Evolutionary conservation across 2,329 filamentous ascomycete genomes (phyloP).

Genomic region (Sporothrix inflata): DNA sequence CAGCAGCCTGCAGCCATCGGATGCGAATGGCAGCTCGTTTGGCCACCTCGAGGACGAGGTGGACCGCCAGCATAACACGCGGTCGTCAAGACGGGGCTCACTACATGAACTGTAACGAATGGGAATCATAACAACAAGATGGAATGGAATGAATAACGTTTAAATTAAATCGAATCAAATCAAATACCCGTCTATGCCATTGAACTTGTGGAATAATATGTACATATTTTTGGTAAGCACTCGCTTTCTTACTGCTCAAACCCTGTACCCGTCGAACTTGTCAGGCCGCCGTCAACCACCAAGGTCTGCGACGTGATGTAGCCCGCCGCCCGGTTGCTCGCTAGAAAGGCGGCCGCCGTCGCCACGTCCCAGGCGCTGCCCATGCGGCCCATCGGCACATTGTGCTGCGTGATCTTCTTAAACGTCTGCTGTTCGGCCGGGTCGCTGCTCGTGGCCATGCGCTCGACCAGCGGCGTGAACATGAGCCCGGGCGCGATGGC

Average conservation of each 20-base stretch:
- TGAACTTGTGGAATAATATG: neutral
- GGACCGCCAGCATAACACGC: neutral
- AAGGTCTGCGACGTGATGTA: slow-evolving; percentile 57
- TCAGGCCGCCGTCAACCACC: slow-evolving; percentile 43
- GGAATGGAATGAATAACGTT: neutral
- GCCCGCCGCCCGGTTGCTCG: slow-evolving; percentile 52
- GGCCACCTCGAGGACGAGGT: neutral
- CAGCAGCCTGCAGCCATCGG: neutral
- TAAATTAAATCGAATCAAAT: neutral
- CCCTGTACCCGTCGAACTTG: slow-evolving; percentile 33
- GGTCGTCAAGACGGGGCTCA: slow-evolving; percentile 2
- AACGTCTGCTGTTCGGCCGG: slow-evolving; percentile 50
- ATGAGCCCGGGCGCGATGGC: slow-evolving; percentile 75
- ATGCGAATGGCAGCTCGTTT: neutral
- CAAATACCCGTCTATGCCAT: neutral
- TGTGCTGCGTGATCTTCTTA: slow-evolving; percentile 50
- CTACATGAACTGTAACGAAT: slow-evolving; percentile 1
- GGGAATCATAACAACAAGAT: neutral
- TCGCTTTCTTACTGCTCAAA: neutral
- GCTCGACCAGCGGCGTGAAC: slow-evolving; percentile 53
- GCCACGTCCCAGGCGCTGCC: slow-evolving; percentile 57
- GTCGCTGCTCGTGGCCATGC: slow-evolving; percentile 46
- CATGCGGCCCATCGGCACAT: slow-evolving; percentile 56
- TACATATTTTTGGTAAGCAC: neutral
- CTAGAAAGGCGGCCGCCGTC: slow-evolving; percentile 55